Percentiles rank a stretch among this genome's conserved stretches.
Conservation (phyloP, 2,329 filamentous ascomycete species). For the Ciborinia camelliae region DNA sequence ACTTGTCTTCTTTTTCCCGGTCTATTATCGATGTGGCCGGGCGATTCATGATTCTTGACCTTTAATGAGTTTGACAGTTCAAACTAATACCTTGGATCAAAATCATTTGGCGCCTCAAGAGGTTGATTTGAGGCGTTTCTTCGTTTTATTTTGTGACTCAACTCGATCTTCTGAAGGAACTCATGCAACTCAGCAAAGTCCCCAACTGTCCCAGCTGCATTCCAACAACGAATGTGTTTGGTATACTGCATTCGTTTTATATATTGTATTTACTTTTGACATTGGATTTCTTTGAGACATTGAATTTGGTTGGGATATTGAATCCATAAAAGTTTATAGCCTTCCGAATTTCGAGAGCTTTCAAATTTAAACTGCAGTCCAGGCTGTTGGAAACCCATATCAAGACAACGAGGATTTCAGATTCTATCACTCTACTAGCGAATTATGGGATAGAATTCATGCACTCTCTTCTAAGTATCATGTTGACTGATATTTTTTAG, state of each 20-base stretch:
- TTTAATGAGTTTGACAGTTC: background rate
- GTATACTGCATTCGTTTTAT: background rate
- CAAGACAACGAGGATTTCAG: background rate
- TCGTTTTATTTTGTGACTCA: background rate
- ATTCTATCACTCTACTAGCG: background rate
- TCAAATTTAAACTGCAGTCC: background rate
- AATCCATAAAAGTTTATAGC: background rate
- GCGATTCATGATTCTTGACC: background rate
- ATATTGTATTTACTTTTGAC: background rate
- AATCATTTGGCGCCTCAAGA: background rate
- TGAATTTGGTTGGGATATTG: background rate
- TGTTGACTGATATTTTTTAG: constrained; percentile 35
- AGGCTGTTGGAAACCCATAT: background rate
- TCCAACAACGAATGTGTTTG: background rate
- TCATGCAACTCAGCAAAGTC: background rate
- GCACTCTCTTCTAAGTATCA: background rate
- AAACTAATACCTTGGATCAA: background rate
- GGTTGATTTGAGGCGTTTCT: background rate
- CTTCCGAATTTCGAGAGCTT: background rate
- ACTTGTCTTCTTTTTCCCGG: background rate
- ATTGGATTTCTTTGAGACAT: background rate
- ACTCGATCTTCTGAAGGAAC: background rate
- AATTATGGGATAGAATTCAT: background rate
- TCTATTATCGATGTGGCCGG: background rate
- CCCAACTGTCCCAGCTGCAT: background rate